These are phyloP conservation scores for Fraxinus paxiana DNA, from an alignment of 305 asterid genomes.

Conservation along the genomic window DNA sequence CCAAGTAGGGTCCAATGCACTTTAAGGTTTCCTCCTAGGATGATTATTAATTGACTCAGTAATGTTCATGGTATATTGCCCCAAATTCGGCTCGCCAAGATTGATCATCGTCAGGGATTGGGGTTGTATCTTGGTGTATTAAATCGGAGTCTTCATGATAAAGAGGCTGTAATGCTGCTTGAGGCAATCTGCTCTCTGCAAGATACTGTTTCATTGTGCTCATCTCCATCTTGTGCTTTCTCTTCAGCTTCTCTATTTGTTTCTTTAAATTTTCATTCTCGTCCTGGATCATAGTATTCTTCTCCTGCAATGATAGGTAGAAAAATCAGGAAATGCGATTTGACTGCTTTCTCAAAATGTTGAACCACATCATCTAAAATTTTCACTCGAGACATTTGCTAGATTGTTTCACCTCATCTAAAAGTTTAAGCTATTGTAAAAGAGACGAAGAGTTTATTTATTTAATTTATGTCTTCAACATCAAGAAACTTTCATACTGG, in stretches of 20 bases:
- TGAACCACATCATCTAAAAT: not conserved
- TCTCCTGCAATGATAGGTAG: conserved; percentile 44
- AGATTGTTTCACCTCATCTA: not conserved
- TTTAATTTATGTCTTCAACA: not conserved
- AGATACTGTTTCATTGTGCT: conserved; percentile 87
- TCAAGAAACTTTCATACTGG: not conserved
- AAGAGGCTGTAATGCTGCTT: conserved; percentile 64
- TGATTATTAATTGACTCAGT: conserved; percentile 1
- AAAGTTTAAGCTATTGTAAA: not conserved
- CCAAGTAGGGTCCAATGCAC: not conserved
- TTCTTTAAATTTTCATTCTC: conserved; percentile 73
- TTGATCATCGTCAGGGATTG: conserved; percentile 40
- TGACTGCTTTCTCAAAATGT: not conserved
- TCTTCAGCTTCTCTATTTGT: conserved; percentile 71
- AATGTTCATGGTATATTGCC: conserved; percentile 78
- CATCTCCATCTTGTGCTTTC: conserved; percentile 96
- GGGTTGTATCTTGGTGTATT: conserved; percentile 17
- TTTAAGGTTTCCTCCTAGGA: not conserved
- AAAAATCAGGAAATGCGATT: not conserved
- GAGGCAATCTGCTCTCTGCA: conserved; percentile 82
- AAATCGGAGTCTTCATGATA: conserved; percentile 53
- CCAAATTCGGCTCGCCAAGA: conserved; percentile 98
- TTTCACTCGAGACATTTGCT: not conserved
- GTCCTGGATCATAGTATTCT: conserved; percentile 46
- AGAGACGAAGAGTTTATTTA: not conserved